Evolutionary conservation across 2,329 filamentous ascomycete genomes (phyloP).

Genomic region (Aureobasidium sp.): DNA sequence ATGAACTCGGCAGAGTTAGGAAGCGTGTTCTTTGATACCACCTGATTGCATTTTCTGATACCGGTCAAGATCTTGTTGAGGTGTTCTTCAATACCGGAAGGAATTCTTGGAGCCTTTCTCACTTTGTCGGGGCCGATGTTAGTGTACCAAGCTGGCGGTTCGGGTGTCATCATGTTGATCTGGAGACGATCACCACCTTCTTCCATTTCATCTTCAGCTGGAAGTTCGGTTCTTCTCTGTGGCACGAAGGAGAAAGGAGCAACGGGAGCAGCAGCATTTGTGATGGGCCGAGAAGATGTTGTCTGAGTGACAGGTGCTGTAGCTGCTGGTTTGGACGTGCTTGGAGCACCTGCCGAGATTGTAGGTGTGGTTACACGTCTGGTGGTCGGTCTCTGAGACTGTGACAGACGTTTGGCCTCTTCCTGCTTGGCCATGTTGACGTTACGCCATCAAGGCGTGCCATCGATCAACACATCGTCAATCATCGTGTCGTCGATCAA

Average conservation of each 20-base stretch:
- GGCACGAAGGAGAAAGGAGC: neutral
- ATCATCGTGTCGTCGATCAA: conserved; percentile 49
- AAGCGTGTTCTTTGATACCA: neutral
- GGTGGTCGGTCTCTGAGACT: neutral
- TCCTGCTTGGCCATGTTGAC: conserved; percentile 8
- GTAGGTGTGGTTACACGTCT: neutral
- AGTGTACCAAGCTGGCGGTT: neutral
- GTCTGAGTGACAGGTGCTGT: neutral
- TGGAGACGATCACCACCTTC: neutral
- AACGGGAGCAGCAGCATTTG: neutral
- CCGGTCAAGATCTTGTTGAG: neutral
- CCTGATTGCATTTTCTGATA: neutral
- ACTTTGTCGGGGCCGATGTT: neutral
- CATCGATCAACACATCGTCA: neutral
- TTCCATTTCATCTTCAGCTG: neutral
- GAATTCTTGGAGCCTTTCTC: neutral
- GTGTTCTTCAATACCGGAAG: neutral
- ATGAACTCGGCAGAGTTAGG: conserved; percentile 27
- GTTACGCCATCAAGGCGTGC: conserved; percentile 6
- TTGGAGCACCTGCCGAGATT: too few relatives aligned
- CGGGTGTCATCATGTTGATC: neutral
- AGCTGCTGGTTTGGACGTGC: neutral
- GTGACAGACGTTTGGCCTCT: neutral
- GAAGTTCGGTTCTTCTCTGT: neutral
- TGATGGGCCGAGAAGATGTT: too few relatives aligned